A percentile compares a stretch with the other conserved stretches of the same genome.
These are phyloP conservation scores for Luzula sylvatica DNA, from an alignment of 176 grass and related monocot genomes.

Conservation along the genomic window DNA sequence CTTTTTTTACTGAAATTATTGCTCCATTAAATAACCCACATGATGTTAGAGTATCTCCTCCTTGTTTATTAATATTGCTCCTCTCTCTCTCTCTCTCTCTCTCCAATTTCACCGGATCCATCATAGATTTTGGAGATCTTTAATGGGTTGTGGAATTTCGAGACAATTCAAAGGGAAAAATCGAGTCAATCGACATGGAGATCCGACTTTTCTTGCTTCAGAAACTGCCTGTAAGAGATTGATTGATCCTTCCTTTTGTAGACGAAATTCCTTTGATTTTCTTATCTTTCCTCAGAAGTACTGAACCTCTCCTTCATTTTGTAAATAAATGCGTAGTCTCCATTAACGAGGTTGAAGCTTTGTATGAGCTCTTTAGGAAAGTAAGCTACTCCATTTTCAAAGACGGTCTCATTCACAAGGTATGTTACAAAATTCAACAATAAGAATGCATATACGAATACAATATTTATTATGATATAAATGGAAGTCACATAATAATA, in stretches of 20 bases:
- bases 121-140: too few relatives aligned
- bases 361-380: constrained; percentile 74
- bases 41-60: not conserved
- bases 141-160: constrained; percentile 47
- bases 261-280: not conserved
- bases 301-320: not conserved
- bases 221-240: constrained; percentile 66
- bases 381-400: constrained; percentile 65
- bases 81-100: too few relatives aligned
- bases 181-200: constrained; percentile 26
- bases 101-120: too few relatives aligned
- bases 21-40: not conserved
- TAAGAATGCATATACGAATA: not conserved
- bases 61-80: not conserved
- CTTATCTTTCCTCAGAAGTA: not conserved
- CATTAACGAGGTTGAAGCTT: constrained; percentile 63
- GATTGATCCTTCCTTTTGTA: not conserved
- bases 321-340: constrained; percentile 47
- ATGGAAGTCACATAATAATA: too few relatives aligned
- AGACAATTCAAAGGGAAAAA: constrained; percentile 41
- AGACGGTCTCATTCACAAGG: constrained; percentile 74
- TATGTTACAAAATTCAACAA: not conserved
- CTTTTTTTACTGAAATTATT: not conserved
- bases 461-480: too few relatives aligned
- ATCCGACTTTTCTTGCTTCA: constrained; percentile 37